Evolutionary conservation across 73 alveolate species (phyloP).

Genomic region (Symbiodinium pilosum): DNA sequence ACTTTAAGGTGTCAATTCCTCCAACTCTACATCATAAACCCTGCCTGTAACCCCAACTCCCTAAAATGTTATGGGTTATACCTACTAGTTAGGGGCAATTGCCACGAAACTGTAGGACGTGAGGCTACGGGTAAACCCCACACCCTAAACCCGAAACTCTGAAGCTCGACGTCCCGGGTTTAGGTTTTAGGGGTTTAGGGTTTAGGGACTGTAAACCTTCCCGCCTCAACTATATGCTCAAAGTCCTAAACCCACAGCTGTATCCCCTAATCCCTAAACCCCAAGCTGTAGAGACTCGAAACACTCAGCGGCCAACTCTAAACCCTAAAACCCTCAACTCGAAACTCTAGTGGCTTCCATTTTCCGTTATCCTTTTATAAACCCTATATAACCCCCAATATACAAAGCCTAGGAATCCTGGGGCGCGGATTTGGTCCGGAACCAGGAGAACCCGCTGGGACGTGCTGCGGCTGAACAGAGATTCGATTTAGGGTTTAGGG

Average conservation of each 20-base stretch:
- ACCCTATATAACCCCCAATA: too few species aligned
- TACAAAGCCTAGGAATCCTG: conserved; percentile 60
- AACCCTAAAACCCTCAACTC: neutral
- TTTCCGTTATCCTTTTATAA: too few species aligned
- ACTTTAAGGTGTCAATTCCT: too few species aligned
- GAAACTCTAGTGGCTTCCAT: too few species aligned
- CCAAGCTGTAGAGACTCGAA: neutral
- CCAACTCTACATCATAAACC: too few species aligned
- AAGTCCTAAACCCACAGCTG: neutral
- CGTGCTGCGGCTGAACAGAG: neutral
- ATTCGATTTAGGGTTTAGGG: neutral
- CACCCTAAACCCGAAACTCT: neutral
- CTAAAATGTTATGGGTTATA: too few species aligned
- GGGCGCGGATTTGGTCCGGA: conserved; percentile 86
- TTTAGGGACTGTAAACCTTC: too few species aligned
- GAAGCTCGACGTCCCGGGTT: neutral
- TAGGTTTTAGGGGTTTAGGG: too few species aligned
- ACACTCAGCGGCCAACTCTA: neutral
- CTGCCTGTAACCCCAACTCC: too few species aligned
- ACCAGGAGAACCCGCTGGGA: conserved; percentile 70
- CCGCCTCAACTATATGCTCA: too few species aligned
- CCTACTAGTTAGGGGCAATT: too few species aligned
- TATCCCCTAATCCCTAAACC: neutral
- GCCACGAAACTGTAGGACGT: too few species aligned
- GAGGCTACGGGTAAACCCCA: neutral